Base-by-base conservation (phyloP, 129 eudicot species). In the Flaveria sonorensis region DNA sequence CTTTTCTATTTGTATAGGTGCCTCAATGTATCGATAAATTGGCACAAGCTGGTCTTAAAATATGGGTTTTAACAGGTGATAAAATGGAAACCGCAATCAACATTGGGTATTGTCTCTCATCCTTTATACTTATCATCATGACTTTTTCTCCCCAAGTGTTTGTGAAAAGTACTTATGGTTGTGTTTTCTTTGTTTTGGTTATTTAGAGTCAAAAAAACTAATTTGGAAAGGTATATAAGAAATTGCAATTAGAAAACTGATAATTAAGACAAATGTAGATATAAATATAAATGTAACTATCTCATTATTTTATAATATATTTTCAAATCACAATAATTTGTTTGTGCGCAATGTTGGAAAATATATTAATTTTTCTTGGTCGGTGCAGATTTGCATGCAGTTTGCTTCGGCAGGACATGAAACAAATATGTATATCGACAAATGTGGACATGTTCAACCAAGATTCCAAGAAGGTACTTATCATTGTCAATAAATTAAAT, bases 51-150 rank as follows among this genome's bases (percentile, higher is more conserved):
- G 99, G 99, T 70, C 91, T 95, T 70, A 95, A 95, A 85, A 73
- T 91, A 81, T 95, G 99, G 99, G 99, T 95, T 70, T 90, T 95
- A 77, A 95, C 99, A 23, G 99, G 99, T 30, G 99, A 95, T 82
- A 95, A 95, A 84, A 95, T 95, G 99, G 99, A 95, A 91, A 91
- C 99, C 45, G 97, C 99, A 43, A 91, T 91, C 36, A 95, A 95
- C 84, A 95, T 91, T 68, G 99, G 99, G 99, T 95, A 71, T 12
- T 47, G 89, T 81, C 71, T 75, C 50, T 70, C 39, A n/a, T 55
- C 68, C 15, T 57, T 21, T 74, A 45, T 32, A 57, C 45, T 40
- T 19, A 10, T 10, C 10, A 15, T 6, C 52, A 68, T 71, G 62
- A n/a, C 23, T 78, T 47, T 32, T 77, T 51, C n/a, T 20, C 2